Base-by-base conservation (phyloP, 1,284 basidiomycete species). In the Trichosporon sp. region DNA sequence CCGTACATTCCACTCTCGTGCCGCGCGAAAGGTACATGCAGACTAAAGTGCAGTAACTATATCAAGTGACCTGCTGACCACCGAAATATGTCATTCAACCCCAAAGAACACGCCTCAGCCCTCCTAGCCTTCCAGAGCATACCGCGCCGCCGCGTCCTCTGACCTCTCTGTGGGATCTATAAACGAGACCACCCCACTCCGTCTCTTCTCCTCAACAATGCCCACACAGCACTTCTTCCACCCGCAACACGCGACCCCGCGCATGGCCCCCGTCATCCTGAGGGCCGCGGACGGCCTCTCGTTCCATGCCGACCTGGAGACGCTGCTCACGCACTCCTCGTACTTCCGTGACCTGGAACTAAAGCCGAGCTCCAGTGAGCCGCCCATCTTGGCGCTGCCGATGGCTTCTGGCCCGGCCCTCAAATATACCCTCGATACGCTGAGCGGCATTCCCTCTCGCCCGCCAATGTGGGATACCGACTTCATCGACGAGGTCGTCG, bases 221-320 rank as follows among this genome's bases (percentile, higher is more conserved):
- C 37, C 59, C 4, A 37, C 59, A n/a, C 32, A 37, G 4, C 59
- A 63, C 64, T 65, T 65, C 64, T 65, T 65, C 38, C 64, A 65
- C 38, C 64, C 64, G 12, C 31, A 65, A 26, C 19, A 65, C 26
- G 64, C 64, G 31, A 40, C 21, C 2, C 59, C 59, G 32, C 59
- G 37, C 32, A 35, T 43, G 64, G 19, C 38, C 19, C 38, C 64
- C 2, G 38, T 63, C 11, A 46, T 65, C 38, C 64, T 65, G 38
- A 65, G 43, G 64, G 37, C 64, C 21, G 31, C 64, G 8, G 64
- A 65, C 19, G 64, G 64, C 19, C 64, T 65, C 19, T 38, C 38
- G 12, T 65, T 65, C 26, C 64, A 46, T n/a, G 64, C 64, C 37
- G 40, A 65, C 64, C n/a, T 65, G 38, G 64, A 65, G 19, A 4